Percentiles rank a stretch among this genome's conserved stretches.
Conservation (phyloP, 2,329 filamentous ascomycete species). For the Penicillium brevicompactum region DNA sequence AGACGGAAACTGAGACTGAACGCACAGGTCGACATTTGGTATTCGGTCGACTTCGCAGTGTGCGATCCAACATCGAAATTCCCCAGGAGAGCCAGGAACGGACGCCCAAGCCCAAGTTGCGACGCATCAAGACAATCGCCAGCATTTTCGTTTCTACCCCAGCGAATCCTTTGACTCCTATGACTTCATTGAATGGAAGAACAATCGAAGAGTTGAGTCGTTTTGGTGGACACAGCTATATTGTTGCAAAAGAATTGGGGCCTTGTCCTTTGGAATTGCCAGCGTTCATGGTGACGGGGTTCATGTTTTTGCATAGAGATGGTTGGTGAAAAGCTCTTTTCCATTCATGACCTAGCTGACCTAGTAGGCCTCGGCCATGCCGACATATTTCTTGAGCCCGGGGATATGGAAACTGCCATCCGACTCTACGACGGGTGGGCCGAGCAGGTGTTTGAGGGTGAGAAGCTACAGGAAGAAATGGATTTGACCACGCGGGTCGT, state of each 20-base stretch:
- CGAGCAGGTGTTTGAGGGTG: constrained; percentile 39
- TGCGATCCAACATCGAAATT: constrained; percentile 37
- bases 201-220: constrained; percentile 44
- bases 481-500: constrained; percentile 37
- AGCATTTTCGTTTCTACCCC: constrained; percentile 24
- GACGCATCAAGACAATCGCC: constrained; percentile 44
- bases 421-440: constrained; percentile 46
- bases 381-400: constrained; percentile 38
- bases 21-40: constrained; percentile 19
- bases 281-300: constrained; percentile 46
- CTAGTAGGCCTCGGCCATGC: constrained; percentile 28
- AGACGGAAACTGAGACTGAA: not conserved
- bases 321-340: constrained; percentile 10
- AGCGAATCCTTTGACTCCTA: constrained; percentile 29
- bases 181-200: constrained; percentile 40
- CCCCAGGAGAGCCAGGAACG: constrained; percentile 17
- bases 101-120: constrained; percentile 29
- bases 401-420: constrained; percentile 36
- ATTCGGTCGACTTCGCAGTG: constrained; percentile 35
- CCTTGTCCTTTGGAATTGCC: constrained; percentile 44
- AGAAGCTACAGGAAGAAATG: constrained; percentile 37
- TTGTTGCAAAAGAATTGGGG: constrained; percentile 39
- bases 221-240: constrained; percentile 45
- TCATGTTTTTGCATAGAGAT: constrained; percentile 35
- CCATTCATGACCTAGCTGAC: constrained; percentile 11